A percentile compares a stretch with the other conserved stretches of the same genome.
phyloP scores from a whole-genome alignment of 805 yeast genomes.

The Myxozyma sirexii region DNA sequence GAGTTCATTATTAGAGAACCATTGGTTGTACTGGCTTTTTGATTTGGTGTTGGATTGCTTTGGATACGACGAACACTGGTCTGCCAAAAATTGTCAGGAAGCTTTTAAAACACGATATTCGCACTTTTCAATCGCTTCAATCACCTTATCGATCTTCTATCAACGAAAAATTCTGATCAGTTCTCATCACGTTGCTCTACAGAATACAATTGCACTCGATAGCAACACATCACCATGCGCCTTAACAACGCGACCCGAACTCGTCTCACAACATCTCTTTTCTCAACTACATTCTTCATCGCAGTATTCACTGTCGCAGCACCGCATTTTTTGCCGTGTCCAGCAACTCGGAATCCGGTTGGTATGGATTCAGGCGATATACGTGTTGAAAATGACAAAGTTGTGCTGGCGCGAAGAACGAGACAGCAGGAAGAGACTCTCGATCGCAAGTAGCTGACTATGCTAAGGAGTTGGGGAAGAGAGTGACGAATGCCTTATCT shows the following conservation, averaged over 20 bases:
- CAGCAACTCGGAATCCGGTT: constrained; percentile 33
- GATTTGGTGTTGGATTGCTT: too few species aligned
- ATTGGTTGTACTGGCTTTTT: too few species aligned
- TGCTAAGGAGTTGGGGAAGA: not conserved
- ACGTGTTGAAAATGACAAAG: constrained; percentile 4
- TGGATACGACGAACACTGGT: not conserved
- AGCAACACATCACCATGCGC: constrained; percentile 48
- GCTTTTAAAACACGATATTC: too few species aligned
- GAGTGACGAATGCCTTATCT: too few species aligned
- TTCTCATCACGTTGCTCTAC: too few species aligned
- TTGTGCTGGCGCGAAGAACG: constrained; percentile 5
- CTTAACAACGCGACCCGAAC: constrained; percentile 61
- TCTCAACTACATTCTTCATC: constrained; percentile 73
- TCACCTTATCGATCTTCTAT: too few species aligned
- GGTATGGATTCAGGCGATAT: constrained; percentile 28
- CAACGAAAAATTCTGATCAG: too few species aligned
- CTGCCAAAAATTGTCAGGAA: not conserved
- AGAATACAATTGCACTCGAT: too few species aligned
- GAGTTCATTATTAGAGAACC: too few species aligned
- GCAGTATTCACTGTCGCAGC: constrained; percentile 67
- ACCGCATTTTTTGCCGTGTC: constrained; percentile 46
- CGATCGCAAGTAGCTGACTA: not conserved
- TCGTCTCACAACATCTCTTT: constrained; percentile 63
- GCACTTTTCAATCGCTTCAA: too few species aligned
- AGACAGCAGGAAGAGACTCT: not conserved